A percentile compares a stretch with the other conserved stretches of the same genome.
phyloP scores from a whole-genome alignment of 768 basidiomycete species.

The Tylopilus rubrobrunneus region DNA sequence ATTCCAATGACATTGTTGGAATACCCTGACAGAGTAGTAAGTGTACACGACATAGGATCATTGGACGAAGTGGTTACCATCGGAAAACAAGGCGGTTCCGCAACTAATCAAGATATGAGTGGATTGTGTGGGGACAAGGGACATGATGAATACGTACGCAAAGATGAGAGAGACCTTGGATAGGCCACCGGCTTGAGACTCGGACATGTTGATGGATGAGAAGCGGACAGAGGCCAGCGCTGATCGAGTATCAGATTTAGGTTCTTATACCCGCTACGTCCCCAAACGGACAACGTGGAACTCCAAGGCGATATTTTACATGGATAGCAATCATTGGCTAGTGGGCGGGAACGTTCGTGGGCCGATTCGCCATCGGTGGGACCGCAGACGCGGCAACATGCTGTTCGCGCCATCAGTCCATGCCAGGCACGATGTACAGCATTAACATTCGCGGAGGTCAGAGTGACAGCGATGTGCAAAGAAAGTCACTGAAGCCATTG shows the following conservation, averaged over 20 bases:
- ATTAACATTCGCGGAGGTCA: background rate
- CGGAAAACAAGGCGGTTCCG: slow-evolving; percentile 85
- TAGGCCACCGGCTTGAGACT: slow-evolving; percentile 20
- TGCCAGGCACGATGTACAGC: background rate
- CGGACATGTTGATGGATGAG: slow-evolving; percentile 15
- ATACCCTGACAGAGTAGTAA: slow-evolving; percentile 49
- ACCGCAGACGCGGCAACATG: background rate
- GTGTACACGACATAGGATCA: background rate
- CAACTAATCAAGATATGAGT: slow-evolving; percentile 43
- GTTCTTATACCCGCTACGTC: slow-evolving; percentile 10
- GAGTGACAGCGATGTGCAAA: background rate
- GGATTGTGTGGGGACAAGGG: background rate
- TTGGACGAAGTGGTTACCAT: slow-evolving; percentile 44
- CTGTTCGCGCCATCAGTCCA: background rate
- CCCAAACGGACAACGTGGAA: background rate
- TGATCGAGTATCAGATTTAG: background rate
- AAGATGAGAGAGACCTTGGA: slow-evolving; percentile 78
- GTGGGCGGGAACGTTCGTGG: slow-evolving; percentile 21
- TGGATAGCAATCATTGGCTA: slow-evolving; percentile 12
- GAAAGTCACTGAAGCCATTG: background rate
- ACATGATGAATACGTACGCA: slow-evolving; percentile 49
- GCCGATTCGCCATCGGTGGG: background rate
- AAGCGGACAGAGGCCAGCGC: background rate
- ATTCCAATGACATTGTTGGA: slow-evolving; percentile 76
- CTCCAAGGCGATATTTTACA: background rate